Evolutionary conservation across 345 rosid species (phyloP), one percentile per base, ranked within the genome.

Genomic region (Aquilaria sinensis): DNA sequence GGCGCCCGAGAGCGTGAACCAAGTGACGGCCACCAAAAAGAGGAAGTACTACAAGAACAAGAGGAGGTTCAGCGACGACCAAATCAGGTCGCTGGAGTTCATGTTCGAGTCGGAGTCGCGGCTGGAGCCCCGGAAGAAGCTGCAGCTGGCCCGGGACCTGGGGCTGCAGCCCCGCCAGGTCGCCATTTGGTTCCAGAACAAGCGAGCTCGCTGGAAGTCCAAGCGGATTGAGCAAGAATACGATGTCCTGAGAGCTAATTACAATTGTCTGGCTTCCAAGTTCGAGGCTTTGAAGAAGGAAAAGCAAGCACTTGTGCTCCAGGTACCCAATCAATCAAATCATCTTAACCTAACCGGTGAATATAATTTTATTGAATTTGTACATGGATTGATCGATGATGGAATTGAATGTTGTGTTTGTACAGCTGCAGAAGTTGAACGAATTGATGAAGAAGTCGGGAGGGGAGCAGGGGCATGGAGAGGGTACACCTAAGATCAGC

Each of bases 151-250:
- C 0, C 76, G 77, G 71, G 94, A 91, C 56, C 81, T 91, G 45
- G 91, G 86, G 31, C 62, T 91, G 84, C 88, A 91, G 57, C 97
- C 93, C 0, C 71, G 96, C 6, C 97, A 91, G 80, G 97, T 91
- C 3, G 93, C 96, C 0, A 88, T 91, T 41, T 91, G 96, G 97
- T 91, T 88, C 61, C 96, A 91, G 75, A 91, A 91, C 70, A 84
- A 86, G 80, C 74, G 97, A 60, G 97, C 93, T 53, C 73, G 96
- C 61, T 88, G 87, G 85, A 91, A 86, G 75, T 81, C 93, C 0
- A 91, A 91, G 89, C 93, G 84, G 72, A 81, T 91, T 0, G 96
- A 91, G 70, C 56, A 73, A 54, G 93, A 91, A 53, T 91, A 69
- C 65, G 73, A 59, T 70, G 34, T 81, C 30, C 77, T 91, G 12